Evolutionary conservation across 805 yeast species (phyloP), one percentile per base, ranked within the genome.

Genomic region (Zygosaccharomyces bailii): DNA sequence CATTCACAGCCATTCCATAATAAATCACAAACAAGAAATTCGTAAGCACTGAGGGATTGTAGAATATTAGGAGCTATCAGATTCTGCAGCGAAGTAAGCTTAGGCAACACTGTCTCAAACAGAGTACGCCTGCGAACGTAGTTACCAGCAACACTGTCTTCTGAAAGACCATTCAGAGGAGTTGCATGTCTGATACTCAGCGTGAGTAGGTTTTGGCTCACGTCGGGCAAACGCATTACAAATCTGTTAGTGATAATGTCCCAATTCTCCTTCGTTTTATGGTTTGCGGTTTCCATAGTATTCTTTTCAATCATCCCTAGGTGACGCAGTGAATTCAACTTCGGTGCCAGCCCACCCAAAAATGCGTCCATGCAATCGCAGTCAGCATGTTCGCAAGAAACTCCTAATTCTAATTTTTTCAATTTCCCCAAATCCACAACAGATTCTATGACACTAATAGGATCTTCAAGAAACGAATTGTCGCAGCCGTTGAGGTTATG

Each of bases 1-100:
- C 95, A 85, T 30, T 72, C 73, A 60, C 91, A 84, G 0, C 91
- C 91, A 57, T 84, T 84, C 90, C 91, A 85, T 18, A 85, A 60
- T 40, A 85, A 51, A 49, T 82, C 84, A 36, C 86, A 83, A 57
- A 80, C 79, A 5, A 82, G 59, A 44, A 81, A 82, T 51, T 85
- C 95, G 58, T 84, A 85, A 49, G 86, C 77, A 0, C 87, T 69
- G 16, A 82, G 65, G 0, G 80, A 66, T 45, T 80, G 78, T 50
- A 85, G 59, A 43, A 82, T 69, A 4, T 79, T 78, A 2, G 90
- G 88, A 0, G 80, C 70, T 3, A 76, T 64, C 10, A 85, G 57
- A 1, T 68, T 67, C 37, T 74, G 64, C 34, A 79, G 65, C 1
- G 66, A 55, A 10, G 54, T 53, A 21, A 78, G 51, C 11, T 68